Evolutionary conservation across 2,329 filamentous ascomycete genomes (phyloP).

Genomic region (Fusarium sp.): DNA sequence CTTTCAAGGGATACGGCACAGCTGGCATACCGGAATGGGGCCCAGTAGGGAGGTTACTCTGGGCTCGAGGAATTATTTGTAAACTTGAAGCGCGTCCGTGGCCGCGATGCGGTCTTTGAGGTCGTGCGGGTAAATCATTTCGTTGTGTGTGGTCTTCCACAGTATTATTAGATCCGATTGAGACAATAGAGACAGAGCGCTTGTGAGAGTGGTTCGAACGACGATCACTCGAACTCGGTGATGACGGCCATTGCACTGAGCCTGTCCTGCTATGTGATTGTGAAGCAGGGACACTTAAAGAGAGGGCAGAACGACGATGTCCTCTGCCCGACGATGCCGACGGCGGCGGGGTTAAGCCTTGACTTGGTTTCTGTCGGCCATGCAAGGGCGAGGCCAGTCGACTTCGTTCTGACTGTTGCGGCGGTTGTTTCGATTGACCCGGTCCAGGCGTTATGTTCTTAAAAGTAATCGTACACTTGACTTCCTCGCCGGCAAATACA

Average conservation of each 20-base stretch:
- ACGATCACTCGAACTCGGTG: constrained; percentile 50
- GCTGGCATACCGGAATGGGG: constrained; percentile 56
- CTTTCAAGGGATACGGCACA: background rate
- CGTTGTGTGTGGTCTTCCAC: constrained; percentile 62
- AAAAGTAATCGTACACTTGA: constrained; percentile 96
- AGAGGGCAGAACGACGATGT: constrained; percentile 75
- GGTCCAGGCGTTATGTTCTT: constrained; percentile 78
- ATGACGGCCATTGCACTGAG: constrained; percentile 62
- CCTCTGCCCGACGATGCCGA: constrained; percentile 61
- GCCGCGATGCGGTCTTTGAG: constrained; percentile 68
- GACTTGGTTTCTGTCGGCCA: constrained; percentile 57
- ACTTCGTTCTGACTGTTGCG: constrained; percentile 51
- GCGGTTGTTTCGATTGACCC: constrained; percentile 50
- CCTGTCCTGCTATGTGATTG: constrained; percentile 61
- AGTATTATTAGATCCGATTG: constrained; percentile 71
- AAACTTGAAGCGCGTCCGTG: constrained; percentile 86
- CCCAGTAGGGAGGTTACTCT: constrained; percentile 60
- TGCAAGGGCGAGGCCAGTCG: constrained; percentile 60
- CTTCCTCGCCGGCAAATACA: constrained; percentile 95
- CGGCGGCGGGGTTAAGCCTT: constrained; percentile 62
- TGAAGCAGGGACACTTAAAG: constrained; percentile 68
- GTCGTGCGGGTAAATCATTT: constrained; percentile 58
- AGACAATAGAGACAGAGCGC: constrained; percentile 85
- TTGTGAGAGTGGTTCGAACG: constrained; percentile 72
- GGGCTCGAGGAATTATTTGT: constrained; percentile 68